Base-by-base conservation (phyloP, 1,284 basidiomycete genomes). In the Marasmius tenuissimus region DNA sequence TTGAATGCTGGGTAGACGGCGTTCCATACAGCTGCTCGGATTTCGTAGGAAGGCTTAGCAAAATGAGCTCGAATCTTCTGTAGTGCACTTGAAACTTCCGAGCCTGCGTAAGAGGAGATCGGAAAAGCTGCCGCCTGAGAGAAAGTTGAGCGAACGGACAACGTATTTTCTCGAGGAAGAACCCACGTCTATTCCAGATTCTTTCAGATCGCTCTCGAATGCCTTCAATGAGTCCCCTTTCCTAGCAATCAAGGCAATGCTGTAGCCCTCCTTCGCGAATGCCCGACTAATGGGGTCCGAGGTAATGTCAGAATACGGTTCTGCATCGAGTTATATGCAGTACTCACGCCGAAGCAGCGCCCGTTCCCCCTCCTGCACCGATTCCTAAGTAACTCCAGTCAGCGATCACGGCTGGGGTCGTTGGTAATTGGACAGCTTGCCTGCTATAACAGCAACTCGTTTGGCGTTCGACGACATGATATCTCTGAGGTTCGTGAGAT, bases 1-100 rank as follows among this genome's bases (percentile, higher is more conserved):
- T 91, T 91, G 78, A 82, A 89, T 5, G 86, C 73, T 5, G 78
- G 81, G 42, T 80, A 71, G 1, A 77, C 86, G 0, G 80, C 82
- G 69, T 93, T 93, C 76, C 81, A 93, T 18, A 93, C 69, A 0
- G 87, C 90, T 4, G 80, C 88, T 27, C 85, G 84, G 52, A 92
- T 79, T 39, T 78, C 78, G 39, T 78, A 79, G 22, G 75, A 66
- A 0, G 82, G 78, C 35, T 77, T 72, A 0, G 78, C 76, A 75
- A 84, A 92, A 52, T 76, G 78, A 22, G 73, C 64, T 58, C 81
- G 81, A 70, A 92, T 84, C 12, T 77, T 71, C 6, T 72, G 68
- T 75, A 91, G 92, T 1, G 80, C 84, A 14, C 76, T 69, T 12
- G 80, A 75, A 48, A 92, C 75, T 11, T 85, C 81, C 11, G 77